These are phyloP conservation scores for Hypoxylon sp. DNA, from an alignment of 2,329 filamentous ascomycete genomes.

Conservation along the genomic window DNA sequence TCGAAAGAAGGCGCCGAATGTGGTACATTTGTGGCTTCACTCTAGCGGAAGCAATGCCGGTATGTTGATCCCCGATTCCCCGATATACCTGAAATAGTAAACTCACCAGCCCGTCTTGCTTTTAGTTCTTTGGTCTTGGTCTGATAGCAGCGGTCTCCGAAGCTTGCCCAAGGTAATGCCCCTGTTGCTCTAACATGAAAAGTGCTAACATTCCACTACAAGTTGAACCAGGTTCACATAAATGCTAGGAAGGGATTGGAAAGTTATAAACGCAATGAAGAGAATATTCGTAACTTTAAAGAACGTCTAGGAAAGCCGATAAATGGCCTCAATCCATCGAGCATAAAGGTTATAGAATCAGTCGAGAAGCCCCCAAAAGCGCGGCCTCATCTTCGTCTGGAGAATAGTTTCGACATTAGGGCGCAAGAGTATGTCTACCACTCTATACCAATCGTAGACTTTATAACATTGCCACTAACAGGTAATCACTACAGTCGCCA, in stretches of 20 bases:
- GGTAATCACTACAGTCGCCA: conserved; percentile 12
- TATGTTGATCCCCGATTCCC: neutral
- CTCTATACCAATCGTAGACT: neutral
- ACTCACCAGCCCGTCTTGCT: neutral
- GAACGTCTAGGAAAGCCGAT: conserved; percentile 16
- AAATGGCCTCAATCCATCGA: conserved; percentile 6
- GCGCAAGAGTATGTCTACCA: conserved; percentile 24
- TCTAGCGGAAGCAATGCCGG: conserved; percentile 29
- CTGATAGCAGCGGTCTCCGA: conserved; percentile 27
- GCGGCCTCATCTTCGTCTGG: conserved; percentile 14
- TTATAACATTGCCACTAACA: neutral
- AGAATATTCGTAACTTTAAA: conserved; percentile 24
- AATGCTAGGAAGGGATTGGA: conserved; percentile 28
- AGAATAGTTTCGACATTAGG: conserved; percentile 28
- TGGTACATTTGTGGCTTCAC: conserved; percentile 34
- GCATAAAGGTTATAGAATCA: conserved; percentile 25
- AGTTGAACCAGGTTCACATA: conserved; percentile 29
- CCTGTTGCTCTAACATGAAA: neutral
- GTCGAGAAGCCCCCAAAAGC: conserved; percentile 28
- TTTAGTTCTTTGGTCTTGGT: conserved; percentile 34
- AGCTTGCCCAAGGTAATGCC: conserved; percentile 25
- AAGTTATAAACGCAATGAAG: conserved; percentile 30
- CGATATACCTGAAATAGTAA: neutral
- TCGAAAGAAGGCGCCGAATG: conserved; percentile 28
- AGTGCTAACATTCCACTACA: neutral